Evolutionary conservation across 2,329 filamentous ascomycete species (phyloP), one percentile per base, ranked within the genome.

Genomic region (Fusarium metavorans): DNA sequence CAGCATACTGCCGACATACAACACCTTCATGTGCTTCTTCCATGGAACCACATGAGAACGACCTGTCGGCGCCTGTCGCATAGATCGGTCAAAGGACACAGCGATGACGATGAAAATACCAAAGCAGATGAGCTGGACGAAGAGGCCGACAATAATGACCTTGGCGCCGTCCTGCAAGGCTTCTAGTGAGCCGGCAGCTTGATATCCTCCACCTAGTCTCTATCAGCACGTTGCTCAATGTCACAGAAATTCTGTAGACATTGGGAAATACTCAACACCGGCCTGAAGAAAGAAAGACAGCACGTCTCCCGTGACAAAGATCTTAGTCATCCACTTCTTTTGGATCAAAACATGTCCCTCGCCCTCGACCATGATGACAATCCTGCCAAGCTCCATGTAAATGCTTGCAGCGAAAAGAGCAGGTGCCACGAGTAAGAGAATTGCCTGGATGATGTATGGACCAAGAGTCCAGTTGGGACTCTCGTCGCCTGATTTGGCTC

Each of bases 121-220:
- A 59, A 91, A 90, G 59, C 87, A 85, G 6, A 88, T 30, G 6
- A 91, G 82, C 68, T 92, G 89, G 2, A 90, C 77, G 5, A 87
- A 80, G 1, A 91, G 80, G 4, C 89, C 89, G 1, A 70, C 85
- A 3, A 91, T 80, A 4, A 90, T 85, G 35, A 91, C 75, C 2
- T 85, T 83, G 0, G 86, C 78, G 20, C 85, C 87, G 0, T 76
- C 73, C 1, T 70, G 23, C 9, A 77, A 20, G 2, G 72, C 60
- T 2, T 70, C 68, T 8, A 85, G 78, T 54, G 74, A 63, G 1
- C 77, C 79, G 1, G 66, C 89, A 0, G 71, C 35, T n/a, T 72
- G 70, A 3, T 63, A 67, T 1, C 67, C 70, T 34, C 70, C 70
- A 5, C 70, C 69, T 72, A 3, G 2, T 3, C 10, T 20, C 14